Evolutionary conservation across 345 rosid genomes (phyloP).

Genomic region (Gossypium raimondii): DNA sequence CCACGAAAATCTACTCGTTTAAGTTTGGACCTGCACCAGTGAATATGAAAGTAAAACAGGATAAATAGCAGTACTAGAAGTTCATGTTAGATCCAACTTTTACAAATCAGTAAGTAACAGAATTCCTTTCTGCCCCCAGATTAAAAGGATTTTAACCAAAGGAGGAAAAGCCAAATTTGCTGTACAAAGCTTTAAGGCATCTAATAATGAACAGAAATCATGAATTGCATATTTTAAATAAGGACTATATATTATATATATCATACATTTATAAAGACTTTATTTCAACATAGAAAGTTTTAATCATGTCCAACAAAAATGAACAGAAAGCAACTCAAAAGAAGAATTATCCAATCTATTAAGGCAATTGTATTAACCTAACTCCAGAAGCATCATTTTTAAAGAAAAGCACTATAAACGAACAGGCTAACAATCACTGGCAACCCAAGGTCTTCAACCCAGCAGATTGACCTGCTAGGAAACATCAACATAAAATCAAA

Average conservation of each 20-base stretch:
- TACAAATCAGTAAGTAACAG: neutral
- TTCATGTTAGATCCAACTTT: neutral
- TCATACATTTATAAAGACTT: neutral
- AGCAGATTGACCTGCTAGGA: neutral
- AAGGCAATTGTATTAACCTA: neutral
- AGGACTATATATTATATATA: neutral
- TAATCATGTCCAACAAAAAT: neutral
- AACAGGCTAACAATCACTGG: neutral
- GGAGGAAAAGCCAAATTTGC: neutral
- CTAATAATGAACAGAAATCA: neutral
- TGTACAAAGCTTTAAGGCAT: neutral
- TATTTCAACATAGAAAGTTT: neutral
- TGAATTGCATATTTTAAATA: neutral
- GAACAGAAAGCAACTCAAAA: neutral
- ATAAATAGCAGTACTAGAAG: constrained; percentile 4
- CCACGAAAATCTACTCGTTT: constrained; percentile 50
- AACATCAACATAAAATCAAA: neutral
- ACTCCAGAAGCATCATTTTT: neutral
- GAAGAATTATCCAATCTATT: neutral
- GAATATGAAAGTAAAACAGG: neutral
- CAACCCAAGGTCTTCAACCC: constrained; percentile 16
- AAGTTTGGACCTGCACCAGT: constrained; percentile 17
- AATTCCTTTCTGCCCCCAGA: neutral
- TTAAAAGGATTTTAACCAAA: neutral
- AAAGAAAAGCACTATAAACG: neutral